Evolutionary conservation across 2,329 filamentous ascomycete species (phyloP).

Genomic region (Pseudogymnoascus sp.): DNA sequence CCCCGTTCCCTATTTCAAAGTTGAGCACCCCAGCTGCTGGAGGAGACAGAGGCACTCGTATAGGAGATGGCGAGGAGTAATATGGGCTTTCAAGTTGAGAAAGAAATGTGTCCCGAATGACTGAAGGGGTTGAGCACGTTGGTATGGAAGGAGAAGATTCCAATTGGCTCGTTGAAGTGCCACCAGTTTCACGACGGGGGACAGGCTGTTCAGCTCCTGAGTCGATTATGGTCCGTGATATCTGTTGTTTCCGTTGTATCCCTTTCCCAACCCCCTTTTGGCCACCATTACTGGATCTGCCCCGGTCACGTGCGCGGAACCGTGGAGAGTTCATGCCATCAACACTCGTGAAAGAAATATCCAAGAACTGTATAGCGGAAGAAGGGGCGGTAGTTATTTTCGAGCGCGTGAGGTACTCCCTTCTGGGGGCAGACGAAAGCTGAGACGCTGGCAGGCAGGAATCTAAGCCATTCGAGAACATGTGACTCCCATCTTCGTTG

Average conservation of each 20-base stretch:
- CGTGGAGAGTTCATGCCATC: conserved; percentile 1
- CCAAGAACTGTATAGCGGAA: conserved; percentile 2
- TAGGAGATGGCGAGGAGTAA: background rate
- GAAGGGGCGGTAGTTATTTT: background rate
- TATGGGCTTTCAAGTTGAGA: background rate
- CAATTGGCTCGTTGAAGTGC: conserved; percentile 1
- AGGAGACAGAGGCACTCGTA: background rate
- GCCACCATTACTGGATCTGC: background rate
- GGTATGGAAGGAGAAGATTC: conserved; percentile 3
- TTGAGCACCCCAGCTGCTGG: background rate
- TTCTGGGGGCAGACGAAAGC: background rate
- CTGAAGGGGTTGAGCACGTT: background rate
- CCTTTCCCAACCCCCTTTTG: background rate
- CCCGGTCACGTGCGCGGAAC: background rate
- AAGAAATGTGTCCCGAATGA: background rate
- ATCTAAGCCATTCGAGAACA: conserved; percentile 1
- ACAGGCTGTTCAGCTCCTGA: too few species aligned
- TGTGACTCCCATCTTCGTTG: conserved; percentile 16
- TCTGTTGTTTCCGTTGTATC: background rate
- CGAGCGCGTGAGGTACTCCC: background rate
- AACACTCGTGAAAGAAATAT: conserved; percentile 2
- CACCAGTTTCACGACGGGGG: background rate
- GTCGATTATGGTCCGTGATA: background rate
- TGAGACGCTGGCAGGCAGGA: background rate
- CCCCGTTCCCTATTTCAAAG: background rate